Evolutionary conservation across 768 basidiomycete species (phyloP).

Genomic region (Collybia nuda): DNA sequence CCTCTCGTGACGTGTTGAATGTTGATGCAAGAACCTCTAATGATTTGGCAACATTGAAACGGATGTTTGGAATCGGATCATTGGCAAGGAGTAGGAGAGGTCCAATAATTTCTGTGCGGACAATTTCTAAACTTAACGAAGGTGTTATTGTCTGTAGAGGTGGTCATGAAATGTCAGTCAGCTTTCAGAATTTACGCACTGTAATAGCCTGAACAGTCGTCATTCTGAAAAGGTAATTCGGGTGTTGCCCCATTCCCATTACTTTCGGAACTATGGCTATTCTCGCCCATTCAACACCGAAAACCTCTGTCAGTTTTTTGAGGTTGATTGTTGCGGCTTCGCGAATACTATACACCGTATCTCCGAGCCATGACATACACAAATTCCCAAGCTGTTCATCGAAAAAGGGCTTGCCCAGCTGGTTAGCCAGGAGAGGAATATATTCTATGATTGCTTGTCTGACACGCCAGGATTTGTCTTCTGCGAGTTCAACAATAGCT

Average conservation of each 20-base stretch:
- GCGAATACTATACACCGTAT: constrained; percentile 97
- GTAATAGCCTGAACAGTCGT: constrained; percentile 98
- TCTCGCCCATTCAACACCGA: constrained; percentile 97
- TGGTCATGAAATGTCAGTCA: constrained; percentile 6
- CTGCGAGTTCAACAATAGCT: constrained; percentile 95
- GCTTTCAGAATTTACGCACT: constrained; percentile 46
- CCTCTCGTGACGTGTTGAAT: constrained; percentile 63
- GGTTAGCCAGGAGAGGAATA: constrained; percentile 97
- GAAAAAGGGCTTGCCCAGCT: constrained; percentile 95
- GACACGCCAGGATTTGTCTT: constrained; percentile 99
- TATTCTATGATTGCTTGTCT: constrained; percentile 99
- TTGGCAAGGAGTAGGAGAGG: constrained; percentile 78
- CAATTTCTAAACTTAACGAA: constrained; percentile 79
- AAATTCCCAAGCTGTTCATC: constrained; percentile 95
- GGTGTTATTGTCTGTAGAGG: constrained; percentile 85
- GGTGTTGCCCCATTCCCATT: constrained; percentile 94
- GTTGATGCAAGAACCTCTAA: constrained; percentile 84
- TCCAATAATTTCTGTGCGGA: constrained; percentile 81
- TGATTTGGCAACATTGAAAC: constrained; percentile 97
- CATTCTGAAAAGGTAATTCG: constrained; percentile 97
- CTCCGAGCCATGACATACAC: constrained; percentile 99
- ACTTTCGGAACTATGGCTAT: constrained; percentile 94
- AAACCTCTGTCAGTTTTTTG: constrained; percentile 96
- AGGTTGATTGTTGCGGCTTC: constrained; percentile 98
- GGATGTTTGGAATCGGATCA: constrained; percentile 97